phyloP scores from a whole-genome alignment of 805 yeast species.

The Sporopachydermia lactativora region DNA sequence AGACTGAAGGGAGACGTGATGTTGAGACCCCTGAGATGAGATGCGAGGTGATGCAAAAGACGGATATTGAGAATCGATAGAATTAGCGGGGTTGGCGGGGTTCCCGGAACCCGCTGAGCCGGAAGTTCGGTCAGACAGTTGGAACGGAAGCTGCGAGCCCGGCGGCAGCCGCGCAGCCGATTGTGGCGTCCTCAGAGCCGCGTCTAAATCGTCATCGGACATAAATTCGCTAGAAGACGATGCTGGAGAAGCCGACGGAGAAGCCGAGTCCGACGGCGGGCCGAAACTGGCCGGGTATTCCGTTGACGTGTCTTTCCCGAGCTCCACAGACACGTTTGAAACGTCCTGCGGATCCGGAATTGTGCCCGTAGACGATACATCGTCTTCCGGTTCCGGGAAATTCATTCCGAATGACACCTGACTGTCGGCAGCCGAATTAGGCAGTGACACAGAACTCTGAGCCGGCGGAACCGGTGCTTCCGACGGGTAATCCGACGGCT shows the following conservation, averaged over 20 bases:
- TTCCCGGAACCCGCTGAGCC: neutral
- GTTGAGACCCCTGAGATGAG: neutral
- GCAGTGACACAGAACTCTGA: too few species aligned
- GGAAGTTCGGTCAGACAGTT: neutral
- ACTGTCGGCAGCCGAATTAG: too few species aligned
- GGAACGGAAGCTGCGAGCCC: neutral
- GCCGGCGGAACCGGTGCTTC: too few species aligned
- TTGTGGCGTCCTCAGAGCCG: slow-evolving; percentile 20
- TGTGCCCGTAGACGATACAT: slow-evolving; percentile 3
- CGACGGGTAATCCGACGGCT: too few species aligned
- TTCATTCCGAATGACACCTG: slow-evolving; percentile 4
- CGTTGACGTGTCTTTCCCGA: too few species aligned
- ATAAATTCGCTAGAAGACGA: slow-evolving; percentile 41
- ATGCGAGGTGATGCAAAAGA: too few species aligned
- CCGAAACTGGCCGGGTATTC: too few species aligned
- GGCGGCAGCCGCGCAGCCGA: neutral
- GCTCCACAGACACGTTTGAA: too few species aligned
- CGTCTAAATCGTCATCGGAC: slow-evolving; percentile 37
- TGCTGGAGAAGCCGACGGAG: slow-evolving; percentile 14
- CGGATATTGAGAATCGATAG: neutral
- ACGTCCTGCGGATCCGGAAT: too few species aligned
- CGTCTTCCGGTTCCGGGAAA: slow-evolving; percentile 6
- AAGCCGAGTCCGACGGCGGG: slow-evolving; percentile 8
- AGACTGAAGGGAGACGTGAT: neutral
- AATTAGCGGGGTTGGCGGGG: neutral